Evolutionary conservation across 352 stramenopile species (phyloP), one percentile per base, ranked within the genome.

Genomic region (Pythium plurisporium): DNA sequence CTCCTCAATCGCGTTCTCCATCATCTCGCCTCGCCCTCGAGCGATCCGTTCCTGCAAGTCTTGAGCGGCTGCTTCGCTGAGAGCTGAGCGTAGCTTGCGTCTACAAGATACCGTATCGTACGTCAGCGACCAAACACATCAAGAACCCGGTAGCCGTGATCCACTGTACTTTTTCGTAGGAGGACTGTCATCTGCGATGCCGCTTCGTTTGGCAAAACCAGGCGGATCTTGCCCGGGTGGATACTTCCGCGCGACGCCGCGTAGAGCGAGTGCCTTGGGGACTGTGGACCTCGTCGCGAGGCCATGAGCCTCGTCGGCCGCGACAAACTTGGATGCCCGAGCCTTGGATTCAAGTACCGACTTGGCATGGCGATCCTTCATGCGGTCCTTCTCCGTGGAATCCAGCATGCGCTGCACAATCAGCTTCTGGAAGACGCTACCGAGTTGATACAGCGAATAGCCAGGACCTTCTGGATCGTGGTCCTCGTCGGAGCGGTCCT

Each of bases 311-410:
- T 48, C 22, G 6, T 54, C 43, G 29, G 66, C 47, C 9, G 74
- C 62, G 9, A 94, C 70, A 5, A 91, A 49, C 54, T 89, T 90
- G 8, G 83, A 89, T 8, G 76, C 52, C 3, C 83, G 77, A 7
- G 81, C 69, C 46, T 88, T 88, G 27, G 77, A 91, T 23, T 84
- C 81, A 22, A 76, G 56, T 26, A 94, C 83, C 5, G 75, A 88
- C 61, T 81, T 76, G 46, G 78, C 79, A 55, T 94, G 83, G 15
- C 79, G 76, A 59, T 91, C 75, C 55, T 94, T 94, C 48, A 94
- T 85, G 10, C 83, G 83, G 44, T 78, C 73, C 63, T 94, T 91
- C 65, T 94, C 83, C 0, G 62, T 82, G 33, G 65, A 73, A 58
- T 90, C 74, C 37, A 94, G 70, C 67, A 89, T 67, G 30, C 83